Percentiles rank a stretch among this genome's conserved stretches.
Conservation (phyloP, 148 eudicot genomes). For the Camellia lanceoleosa region DNA sequence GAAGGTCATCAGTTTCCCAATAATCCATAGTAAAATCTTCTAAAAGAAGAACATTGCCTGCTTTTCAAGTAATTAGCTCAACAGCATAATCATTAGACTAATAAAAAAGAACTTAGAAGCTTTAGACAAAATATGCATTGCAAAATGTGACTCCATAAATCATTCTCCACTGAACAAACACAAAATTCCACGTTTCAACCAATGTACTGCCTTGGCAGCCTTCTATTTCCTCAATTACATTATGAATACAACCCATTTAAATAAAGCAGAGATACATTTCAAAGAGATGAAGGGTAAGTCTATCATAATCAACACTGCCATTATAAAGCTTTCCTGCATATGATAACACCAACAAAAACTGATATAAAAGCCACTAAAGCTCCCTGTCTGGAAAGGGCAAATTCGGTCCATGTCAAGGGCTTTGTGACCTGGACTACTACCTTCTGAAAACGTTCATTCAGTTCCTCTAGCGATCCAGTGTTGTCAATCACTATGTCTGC, state of each 20-base stretch:
- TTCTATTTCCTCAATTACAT: not conserved
- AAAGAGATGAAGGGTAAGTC: not conserved
- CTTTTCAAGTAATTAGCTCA: not conserved
- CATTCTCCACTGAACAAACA: not conserved
- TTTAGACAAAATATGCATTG: not conserved
- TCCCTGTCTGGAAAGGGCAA: slow-evolving; percentile 73
- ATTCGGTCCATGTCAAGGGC: slow-evolving; percentile 87
- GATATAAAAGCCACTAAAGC: slow-evolving; percentile 56
- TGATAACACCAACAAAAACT: slow-evolving; percentile 45
- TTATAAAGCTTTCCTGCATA: slow-evolving; percentile 28
- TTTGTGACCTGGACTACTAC: slow-evolving; percentile 49
- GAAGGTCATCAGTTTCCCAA: not conserved
- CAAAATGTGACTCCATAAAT: not conserved
- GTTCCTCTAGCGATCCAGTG: slow-evolving; percentile 71
- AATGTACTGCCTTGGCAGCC: not conserved
- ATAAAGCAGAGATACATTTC: not conserved
- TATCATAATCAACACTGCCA: not conserved
- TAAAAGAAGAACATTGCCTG: not conserved
- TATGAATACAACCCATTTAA: not conserved
- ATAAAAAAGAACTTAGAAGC: not conserved
- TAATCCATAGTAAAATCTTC: not conserved
- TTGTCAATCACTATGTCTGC: slow-evolving; percentile 88
- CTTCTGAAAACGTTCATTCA: slow-evolving; percentile 54
- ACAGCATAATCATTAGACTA: not conserved
- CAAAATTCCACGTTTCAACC: not conserved